Evolutionary conservation across 495 filamentous ascomycete species (phyloP).

Genomic region (Tuber melanosporum): DNA sequence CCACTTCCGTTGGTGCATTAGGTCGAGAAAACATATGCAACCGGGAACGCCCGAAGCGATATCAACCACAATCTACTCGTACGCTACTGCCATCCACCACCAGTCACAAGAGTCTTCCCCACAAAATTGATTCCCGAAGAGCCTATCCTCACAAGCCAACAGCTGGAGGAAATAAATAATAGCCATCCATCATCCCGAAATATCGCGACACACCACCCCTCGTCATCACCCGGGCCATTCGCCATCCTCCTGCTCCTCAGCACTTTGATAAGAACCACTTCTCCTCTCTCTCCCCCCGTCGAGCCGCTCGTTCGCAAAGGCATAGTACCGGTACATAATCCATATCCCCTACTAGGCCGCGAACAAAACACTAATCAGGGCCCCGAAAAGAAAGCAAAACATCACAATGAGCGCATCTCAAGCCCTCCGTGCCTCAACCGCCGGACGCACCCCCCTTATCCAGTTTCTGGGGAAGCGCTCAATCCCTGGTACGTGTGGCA

Average conservation of each 20-base stretch:
- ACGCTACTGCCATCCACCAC: neutral
- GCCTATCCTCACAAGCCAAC: neutral
- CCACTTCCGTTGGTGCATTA: neutral
- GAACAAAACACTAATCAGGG: neutral
- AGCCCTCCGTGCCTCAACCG: constrained; percentile 56
- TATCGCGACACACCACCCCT: neutral
- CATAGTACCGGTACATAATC: too few relatives aligned
- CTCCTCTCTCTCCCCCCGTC: neutral
- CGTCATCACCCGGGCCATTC: neutral
- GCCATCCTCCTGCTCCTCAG: neutral
- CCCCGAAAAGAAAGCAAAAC: neutral
- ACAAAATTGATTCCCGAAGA: neutral
- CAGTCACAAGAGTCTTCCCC: neutral
- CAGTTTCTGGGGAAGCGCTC: constrained; percentile 85
- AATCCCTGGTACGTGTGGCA: constrained; percentile 60
- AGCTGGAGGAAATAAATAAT: neutral
- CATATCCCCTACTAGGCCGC: neutral
- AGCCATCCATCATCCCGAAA: neutral
- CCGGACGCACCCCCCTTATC: constrained; percentile 72
- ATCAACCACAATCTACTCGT: neutral
- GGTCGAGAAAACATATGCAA: neutral
- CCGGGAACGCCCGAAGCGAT: neutral
- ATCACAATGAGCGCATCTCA: constrained; percentile 59
- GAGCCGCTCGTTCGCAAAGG: neutral
- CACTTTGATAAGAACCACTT: constrained; percentile 1